Base-by-base conservation (phyloP, 164 flowering plant genomes). In the Houttuynia cordata region DNA sequence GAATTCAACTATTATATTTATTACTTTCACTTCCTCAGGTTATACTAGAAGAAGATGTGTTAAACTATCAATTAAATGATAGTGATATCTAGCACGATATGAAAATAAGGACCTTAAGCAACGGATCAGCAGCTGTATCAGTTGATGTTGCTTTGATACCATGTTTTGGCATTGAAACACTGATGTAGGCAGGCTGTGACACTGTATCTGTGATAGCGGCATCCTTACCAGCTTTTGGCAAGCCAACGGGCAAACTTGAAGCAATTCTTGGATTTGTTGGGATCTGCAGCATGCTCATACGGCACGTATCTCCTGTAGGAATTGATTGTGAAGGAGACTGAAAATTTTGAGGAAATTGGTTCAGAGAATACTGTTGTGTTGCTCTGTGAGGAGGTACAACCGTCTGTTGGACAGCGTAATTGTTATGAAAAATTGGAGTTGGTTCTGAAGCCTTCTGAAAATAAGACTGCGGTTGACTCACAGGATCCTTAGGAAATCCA, bases 201-300 rank as follows among this genome's bases (percentile, higher is more conserved):
- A 80, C 68, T 37, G 78, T 69, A 71, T 62, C 64, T 51, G 71
- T 64, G 50, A 80, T 52, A 67, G 80, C 65, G 68, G 61, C 74
- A 59, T 80, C 92, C 80, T 82, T 85, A 20, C 78, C 81, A 6
- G 70, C 55, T 73, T 83, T 86, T 56, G 78, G 71, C 60, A 74
- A 56, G 64, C 83, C 80, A 50, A 78, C 54, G 24, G 82, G 64
- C 75, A 90, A 67, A 78, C 74, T 81, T 59, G 96, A 78, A 68
- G 91, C 85, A 72, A 90, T 90, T 84, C 96, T 86, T 60, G 97
- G 97, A 69, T 93, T 93, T 58, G 91, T 86, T 60, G 83, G 89
- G 65, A 93, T 88, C 86, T 93, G 97, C 71, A 93, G 15, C 70
- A 79, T 88, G 85, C 75, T 80, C 64, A 71, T 81, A 67, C 81